Evolutionary conservation across 192 early-diverging fungal genomes (phyloP).

Genomic region (Coemansia sp.): DNA sequence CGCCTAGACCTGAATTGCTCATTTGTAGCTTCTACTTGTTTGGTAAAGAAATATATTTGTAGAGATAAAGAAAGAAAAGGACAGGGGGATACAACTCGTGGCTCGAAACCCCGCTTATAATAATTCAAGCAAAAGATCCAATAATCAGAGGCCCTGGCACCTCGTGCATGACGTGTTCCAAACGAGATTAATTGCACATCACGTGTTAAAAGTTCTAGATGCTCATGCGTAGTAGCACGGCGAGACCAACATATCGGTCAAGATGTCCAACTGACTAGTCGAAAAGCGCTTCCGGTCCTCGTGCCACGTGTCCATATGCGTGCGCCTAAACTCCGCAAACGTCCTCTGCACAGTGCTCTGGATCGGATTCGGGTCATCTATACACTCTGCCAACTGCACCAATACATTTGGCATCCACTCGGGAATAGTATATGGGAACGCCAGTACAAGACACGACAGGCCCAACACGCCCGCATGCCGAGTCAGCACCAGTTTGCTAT

Average conservation of each 20-base stretch:
- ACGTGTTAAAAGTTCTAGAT: too few species aligned
- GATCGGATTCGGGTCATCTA: conserved; percentile 83
- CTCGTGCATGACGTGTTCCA: too few species aligned
- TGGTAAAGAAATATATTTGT: background rate
- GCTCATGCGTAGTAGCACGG: conserved; percentile 78
- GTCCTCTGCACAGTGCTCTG: conserved; percentile 78
- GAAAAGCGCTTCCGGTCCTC: conserved; percentile 77
- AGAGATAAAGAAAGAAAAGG: background rate
- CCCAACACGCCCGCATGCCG: conserved; percentile 91
- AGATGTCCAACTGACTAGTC: conserved; percentile 69
- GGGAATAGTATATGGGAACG: conserved; percentile 93
- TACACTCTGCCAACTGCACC: conserved; percentile 70
- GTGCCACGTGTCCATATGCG: conserved; percentile 95
- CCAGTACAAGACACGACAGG: conserved; percentile 78
- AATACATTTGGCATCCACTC: conserved; percentile 87
- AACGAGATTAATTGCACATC: too few species aligned
- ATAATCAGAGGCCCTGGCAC: too few species aligned
- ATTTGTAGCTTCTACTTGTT: background rate
- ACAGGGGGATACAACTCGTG: too few species aligned
- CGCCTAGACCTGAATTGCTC: background rate
- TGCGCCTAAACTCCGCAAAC: conserved; percentile 91
- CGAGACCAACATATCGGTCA: conserved; percentile 88
- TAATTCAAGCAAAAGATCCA: too few species aligned
- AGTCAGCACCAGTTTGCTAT: conserved; percentile 52
- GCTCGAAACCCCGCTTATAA: too few species aligned